Conservation (phyloP, 768 basidiomycete genomes). For the Serpula lacrymans region DNA sequence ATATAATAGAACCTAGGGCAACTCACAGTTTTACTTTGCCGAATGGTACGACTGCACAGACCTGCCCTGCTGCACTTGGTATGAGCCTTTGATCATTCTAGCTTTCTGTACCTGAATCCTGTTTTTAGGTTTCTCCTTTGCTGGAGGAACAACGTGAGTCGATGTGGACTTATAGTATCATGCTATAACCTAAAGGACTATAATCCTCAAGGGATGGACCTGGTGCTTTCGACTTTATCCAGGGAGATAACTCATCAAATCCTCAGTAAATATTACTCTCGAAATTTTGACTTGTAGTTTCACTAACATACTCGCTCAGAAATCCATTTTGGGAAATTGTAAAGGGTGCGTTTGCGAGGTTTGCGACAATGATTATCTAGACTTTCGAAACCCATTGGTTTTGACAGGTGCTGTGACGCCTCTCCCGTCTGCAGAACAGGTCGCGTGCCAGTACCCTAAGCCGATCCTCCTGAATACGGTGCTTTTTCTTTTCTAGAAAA, state of each 20-base stretch:
- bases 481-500: slow-evolving; percentile 4
- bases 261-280: slow-evolving; percentile 43
- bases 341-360: slow-evolving; percentile 43
- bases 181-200: not conserved
- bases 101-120: slow-evolving; percentile 4
- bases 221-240: slow-evolving; percentile 73
- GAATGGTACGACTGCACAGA: slow-evolving; percentile 64
- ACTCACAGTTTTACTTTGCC: slow-evolving; percentile 59
- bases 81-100: slow-evolving; percentile 13
- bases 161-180: not conserved
- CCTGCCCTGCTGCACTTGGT: slow-evolving; percentile 82
- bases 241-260: slow-evolving; percentile 62
- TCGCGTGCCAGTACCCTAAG: slow-evolving; percentile 72
- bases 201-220: slow-evolving; percentile 62
- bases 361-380: not conserved
- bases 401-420: slow-evolving; percentile 59
- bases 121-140: slow-evolving; percentile 64
- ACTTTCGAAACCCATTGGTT: not conserved
- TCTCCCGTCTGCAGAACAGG: slow-evolving; percentile 54
- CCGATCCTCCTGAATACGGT: slow-evolving; percentile 74
- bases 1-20: slow-evolving; percentile 39
- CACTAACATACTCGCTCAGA: slow-evolving; percentile 28
- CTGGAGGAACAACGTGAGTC: slow-evolving; percentile 77
- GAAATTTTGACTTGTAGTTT: slow-evolving; percentile 1
- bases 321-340: slow-evolving; percentile 83